Evolutionary conservation across 208 protist species (phyloP).

Genomic region (Balamuthia mandrillaris): DNA sequence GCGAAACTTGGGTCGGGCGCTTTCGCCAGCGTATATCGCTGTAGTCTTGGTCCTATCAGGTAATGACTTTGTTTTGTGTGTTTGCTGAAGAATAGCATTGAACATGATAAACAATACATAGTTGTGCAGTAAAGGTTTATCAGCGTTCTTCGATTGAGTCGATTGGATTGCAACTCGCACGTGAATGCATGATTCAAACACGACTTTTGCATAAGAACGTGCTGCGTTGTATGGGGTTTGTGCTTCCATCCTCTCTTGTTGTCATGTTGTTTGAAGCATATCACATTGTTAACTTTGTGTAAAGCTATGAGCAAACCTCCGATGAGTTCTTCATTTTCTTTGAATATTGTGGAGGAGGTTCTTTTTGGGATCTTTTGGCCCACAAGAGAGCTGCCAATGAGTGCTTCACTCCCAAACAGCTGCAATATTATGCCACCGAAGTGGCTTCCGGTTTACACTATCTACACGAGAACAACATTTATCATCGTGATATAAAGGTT

Average conservation of each 20-base stretch:
- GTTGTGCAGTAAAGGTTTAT: no score
- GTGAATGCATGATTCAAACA: conserved; percentile 29
- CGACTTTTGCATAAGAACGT: conserved; percentile 19
- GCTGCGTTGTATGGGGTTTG: not conserved
- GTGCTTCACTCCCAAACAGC: conserved; percentile 1
- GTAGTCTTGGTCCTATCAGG: not conserved
- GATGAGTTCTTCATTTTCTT: conserved; percentile 20
- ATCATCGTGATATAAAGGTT: conserved; percentile 14
- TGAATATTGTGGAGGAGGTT: conserved; percentile 7
- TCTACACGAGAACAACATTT: conserved; percentile 25
- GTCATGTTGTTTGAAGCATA: not conserved
- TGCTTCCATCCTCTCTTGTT: not conserved
- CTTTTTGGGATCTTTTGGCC: conserved; percentile 6
- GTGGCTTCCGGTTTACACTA: conserved; percentile 18
- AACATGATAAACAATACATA: no score
- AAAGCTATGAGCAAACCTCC: conserved; percentile 7
- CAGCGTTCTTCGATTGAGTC: no score
- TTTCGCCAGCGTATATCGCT: conserved; percentile 16
- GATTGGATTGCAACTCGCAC: no score
- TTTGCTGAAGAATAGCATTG: no score
- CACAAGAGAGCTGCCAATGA: not conserved
- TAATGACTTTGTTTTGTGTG: no score
- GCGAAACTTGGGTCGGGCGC: conserved; percentile 11
- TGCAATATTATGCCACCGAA: not conserved
- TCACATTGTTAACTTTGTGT: no score